phyloP scores from a whole-genome alignment of 1,284 basidiomycete species.

The Trichosporon inkin region DNA sequence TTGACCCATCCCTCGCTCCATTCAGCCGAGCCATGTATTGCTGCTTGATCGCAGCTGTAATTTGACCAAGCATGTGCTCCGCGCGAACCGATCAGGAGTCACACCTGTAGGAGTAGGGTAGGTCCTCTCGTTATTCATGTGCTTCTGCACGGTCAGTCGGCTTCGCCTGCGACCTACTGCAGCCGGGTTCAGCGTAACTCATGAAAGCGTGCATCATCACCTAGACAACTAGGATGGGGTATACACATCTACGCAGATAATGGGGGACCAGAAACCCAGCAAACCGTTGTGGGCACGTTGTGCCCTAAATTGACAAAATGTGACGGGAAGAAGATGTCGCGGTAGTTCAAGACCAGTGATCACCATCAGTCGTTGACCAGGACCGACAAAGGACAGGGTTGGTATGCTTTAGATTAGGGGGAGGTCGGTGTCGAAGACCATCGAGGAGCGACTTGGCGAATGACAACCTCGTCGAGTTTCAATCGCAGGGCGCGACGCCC shows the following conservation, averaged over 20 bases:
- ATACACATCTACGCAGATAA: conserved; percentile 9
- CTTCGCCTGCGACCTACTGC: too few relatives aligned
- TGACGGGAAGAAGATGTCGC: not conserved
- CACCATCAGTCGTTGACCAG: conserved; percentile 1
- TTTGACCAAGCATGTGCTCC: too few relatives aligned
- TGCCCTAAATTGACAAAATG: conserved; percentile 4
- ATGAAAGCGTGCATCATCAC: conserved; percentile 8
- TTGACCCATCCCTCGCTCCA: too few relatives aligned
- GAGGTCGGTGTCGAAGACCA: not conserved
- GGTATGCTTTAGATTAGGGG: conserved; percentile 1
- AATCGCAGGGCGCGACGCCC: not conserved
- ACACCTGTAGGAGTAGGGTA: too few relatives aligned
- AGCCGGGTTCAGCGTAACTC: not conserved
- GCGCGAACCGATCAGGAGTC: too few relatives aligned
- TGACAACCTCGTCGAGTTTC: not conserved
- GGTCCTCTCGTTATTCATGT: too few relatives aligned
- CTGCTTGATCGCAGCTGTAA: too few relatives aligned
- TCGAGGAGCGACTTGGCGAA: not conserved
- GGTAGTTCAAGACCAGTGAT: not conserved
- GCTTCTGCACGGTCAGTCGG: too few relatives aligned
- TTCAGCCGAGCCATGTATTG: too few relatives aligned
- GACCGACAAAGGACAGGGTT: conserved; percentile 1
- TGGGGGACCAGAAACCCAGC: conserved; percentile 2
- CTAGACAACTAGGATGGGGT: conserved; percentile 9
- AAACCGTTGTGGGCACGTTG: conserved; percentile 1